Conservation (phyloP, 2,329 filamentous ascomycete species). For the Hypoxylon sp. region DNA sequence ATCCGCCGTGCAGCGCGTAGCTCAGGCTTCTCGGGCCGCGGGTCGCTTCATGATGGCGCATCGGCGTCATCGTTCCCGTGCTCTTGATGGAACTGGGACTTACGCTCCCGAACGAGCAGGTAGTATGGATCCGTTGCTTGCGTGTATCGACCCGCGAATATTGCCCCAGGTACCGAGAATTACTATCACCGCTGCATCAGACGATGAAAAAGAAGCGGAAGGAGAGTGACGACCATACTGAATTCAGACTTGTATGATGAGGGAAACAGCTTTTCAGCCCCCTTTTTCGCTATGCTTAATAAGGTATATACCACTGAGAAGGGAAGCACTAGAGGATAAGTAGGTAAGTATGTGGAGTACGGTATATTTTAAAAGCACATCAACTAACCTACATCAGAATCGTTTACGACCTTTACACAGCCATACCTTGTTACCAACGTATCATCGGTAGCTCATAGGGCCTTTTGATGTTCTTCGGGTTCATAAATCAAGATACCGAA, state of each 20-base stretch:
- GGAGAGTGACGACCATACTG: not conserved
- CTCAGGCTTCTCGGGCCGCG: not conserved
- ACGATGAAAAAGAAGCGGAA: not conserved
- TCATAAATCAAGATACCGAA: too few species aligned
- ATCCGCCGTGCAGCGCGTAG: not conserved
- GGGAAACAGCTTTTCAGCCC: not conserved
- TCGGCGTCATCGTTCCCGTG: not conserved
- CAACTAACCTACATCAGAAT: not conserved
- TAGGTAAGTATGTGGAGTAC: not conserved
- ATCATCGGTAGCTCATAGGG: too few species aligned
- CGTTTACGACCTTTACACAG: not conserved
- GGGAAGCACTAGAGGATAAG: not conserved
- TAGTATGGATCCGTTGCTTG: not conserved
- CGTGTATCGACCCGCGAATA: not conserved
- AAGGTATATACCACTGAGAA: not conserved
- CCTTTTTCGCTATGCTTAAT: not conserved
- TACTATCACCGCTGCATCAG: not conserved
- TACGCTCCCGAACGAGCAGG: not conserved
- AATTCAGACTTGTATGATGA: not conserved
- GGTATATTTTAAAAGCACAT: not conserved
- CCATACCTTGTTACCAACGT: not conserved
- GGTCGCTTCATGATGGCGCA: not conserved
- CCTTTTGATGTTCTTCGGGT: too few species aligned
- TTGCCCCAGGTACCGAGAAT: not conserved
- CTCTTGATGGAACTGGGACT: not conserved